A percentile compares a stretch with the other conserved stretches of the same genome.
Conservation (phyloP, 169 alveolate genomes). For the Perkinsus chesapeaki region DNA sequence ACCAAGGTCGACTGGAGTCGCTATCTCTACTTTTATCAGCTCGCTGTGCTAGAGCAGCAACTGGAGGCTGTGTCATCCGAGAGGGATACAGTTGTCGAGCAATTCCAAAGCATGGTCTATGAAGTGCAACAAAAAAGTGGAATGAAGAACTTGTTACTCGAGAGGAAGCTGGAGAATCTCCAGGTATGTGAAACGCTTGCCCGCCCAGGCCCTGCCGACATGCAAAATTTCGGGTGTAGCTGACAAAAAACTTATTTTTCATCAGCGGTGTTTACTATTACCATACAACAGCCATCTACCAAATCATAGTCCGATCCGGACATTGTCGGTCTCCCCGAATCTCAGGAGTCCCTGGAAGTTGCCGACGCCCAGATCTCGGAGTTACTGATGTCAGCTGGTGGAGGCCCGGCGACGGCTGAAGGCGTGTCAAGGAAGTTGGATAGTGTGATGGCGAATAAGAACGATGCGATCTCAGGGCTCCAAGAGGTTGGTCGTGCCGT, state of each 20-base stretch:
- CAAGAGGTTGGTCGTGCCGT: background rate
- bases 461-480: background rate
- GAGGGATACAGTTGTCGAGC: background rate
- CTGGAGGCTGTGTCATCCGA: background rate
- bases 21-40: too few relatives aligned
- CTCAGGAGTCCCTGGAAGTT: conserved; percentile 19
- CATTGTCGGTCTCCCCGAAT: background rate
- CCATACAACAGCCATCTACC: too few relatives aligned
- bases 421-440: background rate
- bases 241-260: too few relatives aligned
- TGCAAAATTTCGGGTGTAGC: too few relatives aligned
- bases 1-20: too few relatives aligned
- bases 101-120: conserved; percentile 23
- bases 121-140: conserved; percentile 31
- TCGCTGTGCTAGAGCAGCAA: conserved; percentile 18
- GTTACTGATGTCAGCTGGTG: background rate
- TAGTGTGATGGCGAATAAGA: background rate
- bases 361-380: conserved; percentile 16
- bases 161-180: conserved; percentile 16
- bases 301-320: too few relatives aligned
- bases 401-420: background rate
- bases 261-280: too few relatives aligned
- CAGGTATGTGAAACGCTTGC: background rate
- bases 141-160: conserved; percentile 25
- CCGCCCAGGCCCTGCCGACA: too few relatives aligned